Percentiles rank a stretch among this genome's conserved stretches.
Conservation (phyloP, 1,284 basidiomycete genomes). For the Ustilago lituana region DNA sequence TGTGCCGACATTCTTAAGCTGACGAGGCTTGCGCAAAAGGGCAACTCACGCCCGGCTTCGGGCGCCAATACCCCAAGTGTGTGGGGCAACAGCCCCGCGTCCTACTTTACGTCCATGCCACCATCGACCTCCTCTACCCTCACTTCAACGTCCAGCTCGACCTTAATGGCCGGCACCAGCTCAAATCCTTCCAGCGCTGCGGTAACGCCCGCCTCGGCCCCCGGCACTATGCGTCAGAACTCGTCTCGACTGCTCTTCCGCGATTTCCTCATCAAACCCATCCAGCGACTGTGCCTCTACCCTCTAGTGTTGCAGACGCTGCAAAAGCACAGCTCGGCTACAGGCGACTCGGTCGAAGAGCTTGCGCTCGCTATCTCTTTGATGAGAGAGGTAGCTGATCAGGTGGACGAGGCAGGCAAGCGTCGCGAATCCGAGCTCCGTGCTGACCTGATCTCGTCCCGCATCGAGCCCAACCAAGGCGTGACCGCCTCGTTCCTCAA, state of each 20-base stretch:
- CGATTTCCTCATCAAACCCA: conserved; percentile 66
- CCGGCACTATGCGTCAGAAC: conserved; percentile 27
- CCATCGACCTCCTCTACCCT: conserved; percentile 15
- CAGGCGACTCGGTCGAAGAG: conserved; percentile 32
- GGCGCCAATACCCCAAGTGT: conserved; percentile 37
- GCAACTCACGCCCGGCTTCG: conserved; percentile 31
- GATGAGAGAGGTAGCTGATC: conserved; percentile 59
- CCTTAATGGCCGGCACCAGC: conserved; percentile 12
- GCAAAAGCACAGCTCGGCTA: conserved; percentile 51
- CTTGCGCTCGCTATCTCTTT: conserved; percentile 51
- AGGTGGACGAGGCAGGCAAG: conserved; percentile 60
- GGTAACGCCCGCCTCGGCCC: conserved; percentile 16
- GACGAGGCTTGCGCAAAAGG: conserved; percentile 19
- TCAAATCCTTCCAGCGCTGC: conserved; percentile 24
- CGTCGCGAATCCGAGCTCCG: conserved; percentile 58
- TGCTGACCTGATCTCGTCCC: conserved; percentile 56
- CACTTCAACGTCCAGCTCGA: conserved; percentile 18
- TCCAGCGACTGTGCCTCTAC: conserved; percentile 65
- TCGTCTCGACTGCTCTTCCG: conserved; percentile 57
- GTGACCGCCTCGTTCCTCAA: conserved; percentile 47
- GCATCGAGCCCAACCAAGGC: conserved; percentile 54
- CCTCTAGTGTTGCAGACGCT: conserved; percentile 63
- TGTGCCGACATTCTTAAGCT: conserved; percentile 55
- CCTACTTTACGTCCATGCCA: conserved; percentile 37
- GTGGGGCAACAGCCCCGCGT: conserved; percentile 25